A percentile compares a stretch with the other conserved stretches of the same genome.
Conservation (phyloP, 2,329 filamentous ascomycete species). For the Talaromyces sp. region DNA sequence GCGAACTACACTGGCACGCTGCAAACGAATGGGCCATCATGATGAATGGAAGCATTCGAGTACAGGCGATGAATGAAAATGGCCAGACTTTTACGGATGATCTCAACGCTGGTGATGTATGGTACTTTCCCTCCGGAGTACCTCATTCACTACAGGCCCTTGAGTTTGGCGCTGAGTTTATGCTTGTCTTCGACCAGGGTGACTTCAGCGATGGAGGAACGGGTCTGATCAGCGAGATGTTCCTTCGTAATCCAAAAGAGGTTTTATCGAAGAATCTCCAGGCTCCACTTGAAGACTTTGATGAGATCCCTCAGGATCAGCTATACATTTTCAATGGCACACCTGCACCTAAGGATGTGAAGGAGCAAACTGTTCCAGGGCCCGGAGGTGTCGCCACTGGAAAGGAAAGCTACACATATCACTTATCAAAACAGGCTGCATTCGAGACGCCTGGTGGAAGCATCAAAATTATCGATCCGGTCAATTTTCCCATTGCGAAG, state of each 20-base stretch:
- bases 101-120: conserved; percentile 5
- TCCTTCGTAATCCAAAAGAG: conserved; percentile 7
- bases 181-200: conserved; percentile 19
- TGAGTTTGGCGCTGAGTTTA: conserved; percentile 16
- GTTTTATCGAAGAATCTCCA: conserved; percentile 8
- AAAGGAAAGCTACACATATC: conserved; percentile 7
- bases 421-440: conserved; percentile 5
- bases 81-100: conserved; percentile 8
- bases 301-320: conserved; percentile 6
- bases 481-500: conserved; percentile 7
- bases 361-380: conserved; percentile 5
- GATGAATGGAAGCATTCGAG: conserved; percentile 6
- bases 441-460: conserved; percentile 9
- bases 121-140: conserved; percentile 8
- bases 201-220: conserved; percentile 7
- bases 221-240: conserved; percentile 7
- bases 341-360: conserved; percentile 3
- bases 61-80: conserved; percentile 8
- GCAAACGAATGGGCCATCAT: conserved; percentile 9
- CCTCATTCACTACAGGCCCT: conserved; percentile 15
- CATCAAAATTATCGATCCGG: conserved; percentile 11
- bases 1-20: conserved; percentile 9
- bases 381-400: conserved; percentile 1
- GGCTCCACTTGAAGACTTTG: conserved; percentile 6
- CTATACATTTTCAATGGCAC: conserved; percentile 11